Evolutionary conservation across 2,329 filamentous ascomycete species (phyloP).

Genomic region (Xylariaceae sp.): DNA sequence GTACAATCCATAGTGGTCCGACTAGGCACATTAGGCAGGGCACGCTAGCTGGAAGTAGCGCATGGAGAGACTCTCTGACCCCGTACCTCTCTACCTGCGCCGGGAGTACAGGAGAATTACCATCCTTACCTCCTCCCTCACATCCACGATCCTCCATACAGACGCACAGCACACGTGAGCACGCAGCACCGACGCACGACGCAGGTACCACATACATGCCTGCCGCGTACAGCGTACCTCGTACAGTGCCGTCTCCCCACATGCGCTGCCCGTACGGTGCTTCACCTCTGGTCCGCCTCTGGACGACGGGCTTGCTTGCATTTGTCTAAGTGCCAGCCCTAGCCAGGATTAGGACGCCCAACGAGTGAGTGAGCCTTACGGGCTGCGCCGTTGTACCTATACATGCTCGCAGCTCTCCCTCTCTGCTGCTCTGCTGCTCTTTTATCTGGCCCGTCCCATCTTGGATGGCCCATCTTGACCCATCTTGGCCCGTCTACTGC

Average conservation of each 20-base stretch:
- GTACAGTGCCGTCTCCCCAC: neutral
- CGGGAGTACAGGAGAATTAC: neutral
- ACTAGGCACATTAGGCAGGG: neutral
- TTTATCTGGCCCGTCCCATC: too few species aligned
- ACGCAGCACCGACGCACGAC: neutral
- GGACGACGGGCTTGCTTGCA: too few species aligned
- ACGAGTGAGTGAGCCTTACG: constrained; percentile 1
- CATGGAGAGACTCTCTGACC: neutral
- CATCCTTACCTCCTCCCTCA: neutral
- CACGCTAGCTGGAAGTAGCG: neutral
- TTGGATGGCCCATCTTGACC: too few species aligned
- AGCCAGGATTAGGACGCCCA: neutral
- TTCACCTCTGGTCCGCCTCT: too few species aligned
- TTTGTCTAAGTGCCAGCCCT: neutral
- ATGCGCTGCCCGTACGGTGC: too few species aligned
- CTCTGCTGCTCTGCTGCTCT: neutral
- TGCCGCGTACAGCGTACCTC: neutral
- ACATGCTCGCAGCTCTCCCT: neutral
- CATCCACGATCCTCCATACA: neutral
- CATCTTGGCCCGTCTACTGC: neutral
- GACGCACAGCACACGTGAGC: neutral
- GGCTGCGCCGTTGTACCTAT: neutral
- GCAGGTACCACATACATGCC: neutral
- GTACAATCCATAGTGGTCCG: neutral
- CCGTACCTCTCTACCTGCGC: neutral